Evolutionary conservation across 768 basidiomycete genomes (phyloP).

Genomic region (Gymnopilus junonius): DNA sequence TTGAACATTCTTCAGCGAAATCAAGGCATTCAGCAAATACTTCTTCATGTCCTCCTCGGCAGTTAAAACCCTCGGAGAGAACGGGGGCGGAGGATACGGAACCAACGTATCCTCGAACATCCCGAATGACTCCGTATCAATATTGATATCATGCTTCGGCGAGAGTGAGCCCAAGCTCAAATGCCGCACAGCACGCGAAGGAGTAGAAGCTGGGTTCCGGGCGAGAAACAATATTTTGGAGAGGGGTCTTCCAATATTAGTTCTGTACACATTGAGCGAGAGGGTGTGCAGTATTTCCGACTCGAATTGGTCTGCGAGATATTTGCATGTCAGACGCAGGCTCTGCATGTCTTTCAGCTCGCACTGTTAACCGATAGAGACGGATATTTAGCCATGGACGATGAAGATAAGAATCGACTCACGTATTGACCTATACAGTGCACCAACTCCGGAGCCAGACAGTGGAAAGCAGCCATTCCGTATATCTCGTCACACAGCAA

Average conservation of each 20-base stretch:
- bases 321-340: constrained; percentile 16
- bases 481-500: not conserved
- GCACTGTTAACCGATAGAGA: not conserved
- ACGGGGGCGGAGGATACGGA: not conserved
- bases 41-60: constrained; percentile 10
- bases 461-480: not conserved
- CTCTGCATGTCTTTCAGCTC: not conserved
- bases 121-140: not conserved
- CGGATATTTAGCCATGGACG: not conserved
- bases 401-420: not conserved
- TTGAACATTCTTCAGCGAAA: constrained; percentile 7
- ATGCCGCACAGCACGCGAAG: not conserved
- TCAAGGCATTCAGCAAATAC: constrained; percentile 8
- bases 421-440: not conserved
- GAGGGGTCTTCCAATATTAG: not conserved
- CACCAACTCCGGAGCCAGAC: not conserved
- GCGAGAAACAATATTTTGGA: not conserved
- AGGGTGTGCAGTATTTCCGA: constrained; percentile 2
- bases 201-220: not conserved
- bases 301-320: constrained; percentile 8
- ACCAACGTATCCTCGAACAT: not conserved
- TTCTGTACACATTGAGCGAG: not conserved
- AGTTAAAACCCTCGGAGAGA: not conserved
- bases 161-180: not conserved
- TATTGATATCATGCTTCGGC: not conserved